Conservation (phyloP, 352 stramenopile genomes). For the Thalassiosira exigua region DNA sequence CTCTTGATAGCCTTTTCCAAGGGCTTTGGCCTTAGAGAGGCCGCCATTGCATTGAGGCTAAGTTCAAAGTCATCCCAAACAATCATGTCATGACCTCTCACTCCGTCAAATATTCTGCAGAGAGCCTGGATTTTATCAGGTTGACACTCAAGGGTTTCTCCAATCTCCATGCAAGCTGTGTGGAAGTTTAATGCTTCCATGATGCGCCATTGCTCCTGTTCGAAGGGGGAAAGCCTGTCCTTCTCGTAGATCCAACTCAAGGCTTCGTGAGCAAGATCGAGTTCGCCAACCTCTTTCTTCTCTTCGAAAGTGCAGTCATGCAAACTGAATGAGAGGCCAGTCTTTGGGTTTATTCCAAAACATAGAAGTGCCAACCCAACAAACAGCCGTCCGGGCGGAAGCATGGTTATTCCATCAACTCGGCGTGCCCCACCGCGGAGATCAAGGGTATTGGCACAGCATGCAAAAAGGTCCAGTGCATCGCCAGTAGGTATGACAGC, state of each 20-base stretch:
- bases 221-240: conserved; percentile 11
- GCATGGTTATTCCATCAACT: conserved; percentile 75
- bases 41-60: conserved; percentile 10
- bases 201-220: conserved; percentile 39
- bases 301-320: conserved; percentile 36
- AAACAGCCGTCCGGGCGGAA: conserved; percentile 77
- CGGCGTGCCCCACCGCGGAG: conserved; percentile 61
- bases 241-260: conserved; percentile 46
- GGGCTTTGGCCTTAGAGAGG: background rate
- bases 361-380: conserved; percentile 58
- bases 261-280: conserved; percentile 29
- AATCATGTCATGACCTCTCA: conserved; percentile 56
- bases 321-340: background rate
- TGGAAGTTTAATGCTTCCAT: conserved; percentile 63
- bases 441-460: conserved; percentile 76
- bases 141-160: conserved; percentile 73
- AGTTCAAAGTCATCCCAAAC: conserved; percentile 61
- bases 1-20: no score
- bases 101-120: conserved; percentile 67
- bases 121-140: conserved; percentile 62
- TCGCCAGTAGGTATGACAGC: conserved; percentile 37
- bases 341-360: conserved; percentile 66
- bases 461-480: conserved; percentile 60
- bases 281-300: conserved; percentile 25
- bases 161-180: conserved; percentile 52